These are phyloP conservation scores for Rhodotorula sp. DNA, from an alignment of 1,284 basidiomycete genomes.

Conservation along the genomic window DNA sequence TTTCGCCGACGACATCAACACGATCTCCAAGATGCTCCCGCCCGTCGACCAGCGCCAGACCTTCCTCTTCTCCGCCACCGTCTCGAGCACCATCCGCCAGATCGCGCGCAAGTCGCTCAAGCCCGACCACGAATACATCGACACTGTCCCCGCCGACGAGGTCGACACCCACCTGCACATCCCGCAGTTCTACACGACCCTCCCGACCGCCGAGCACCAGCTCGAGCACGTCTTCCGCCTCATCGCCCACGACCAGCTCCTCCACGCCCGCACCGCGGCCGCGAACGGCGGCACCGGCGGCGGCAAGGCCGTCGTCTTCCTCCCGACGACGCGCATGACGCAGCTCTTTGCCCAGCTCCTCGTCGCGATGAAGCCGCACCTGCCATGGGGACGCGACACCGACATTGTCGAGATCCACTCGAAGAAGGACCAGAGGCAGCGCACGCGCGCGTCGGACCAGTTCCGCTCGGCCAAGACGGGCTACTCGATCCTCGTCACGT, in stretches of 20 bases:
- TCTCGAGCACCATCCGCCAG: conserved; percentile 54
- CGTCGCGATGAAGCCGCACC: conserved; percentile 46
- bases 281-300: conserved; percentile 37
- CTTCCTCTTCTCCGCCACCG: conserved; percentile 90
- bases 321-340: conserved; percentile 84
- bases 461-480: conserved; percentile 67
- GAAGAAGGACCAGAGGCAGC: conserved; percentile 65
- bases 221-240: conserved; percentile 76
- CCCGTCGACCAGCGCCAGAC: conserved; percentile 71
- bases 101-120: conserved; percentile 60
- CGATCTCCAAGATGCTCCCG: conserved; percentile 70
- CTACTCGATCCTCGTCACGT: conserved; percentile 49
- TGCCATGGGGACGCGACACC: conserved; percentile 56
- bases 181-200: conserved; percentile 76
- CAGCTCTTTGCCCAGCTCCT: conserved; percentile 70
- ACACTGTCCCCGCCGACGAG: conserved; percentile 60
- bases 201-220: conserved; percentile 67
- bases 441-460: conserved; percentile 63
- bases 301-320: conserved; percentile 79
- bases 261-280: conserved; percentile 61
- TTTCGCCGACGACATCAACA: conserved; percentile 84
- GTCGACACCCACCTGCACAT: conserved; percentile 72
- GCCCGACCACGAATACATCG: conserved; percentile 62
- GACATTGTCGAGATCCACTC: conserved; percentile 83
- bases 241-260: conserved; percentile 85